Evolutionary conservation across 805 yeast species (phyloP).

Genomic region (Sugiyamaella smithiae): DNA sequence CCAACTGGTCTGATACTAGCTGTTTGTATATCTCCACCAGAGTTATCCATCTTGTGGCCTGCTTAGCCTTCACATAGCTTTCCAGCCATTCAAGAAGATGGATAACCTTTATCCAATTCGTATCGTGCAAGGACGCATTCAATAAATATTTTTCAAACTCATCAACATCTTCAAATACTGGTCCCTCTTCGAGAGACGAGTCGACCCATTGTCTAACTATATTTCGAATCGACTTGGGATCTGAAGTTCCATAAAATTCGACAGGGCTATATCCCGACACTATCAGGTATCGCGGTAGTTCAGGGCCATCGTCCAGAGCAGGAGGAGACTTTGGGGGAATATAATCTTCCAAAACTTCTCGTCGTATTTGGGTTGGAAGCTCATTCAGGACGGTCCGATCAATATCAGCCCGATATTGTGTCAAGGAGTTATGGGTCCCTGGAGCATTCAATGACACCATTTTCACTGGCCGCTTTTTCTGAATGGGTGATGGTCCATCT

Average conservation of each 20-base stretch:
- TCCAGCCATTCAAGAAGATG: not conserved
- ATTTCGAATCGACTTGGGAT: slow-evolving; percentile 37
- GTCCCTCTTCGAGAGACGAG: slow-evolving; percentile 29
- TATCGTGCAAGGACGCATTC: slow-evolving; percentile 11
- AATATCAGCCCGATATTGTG: slow-evolving; percentile 35
- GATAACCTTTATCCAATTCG: slow-evolving; percentile 14
- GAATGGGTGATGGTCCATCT: not conserved
- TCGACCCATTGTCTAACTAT: slow-evolving; percentile 40
- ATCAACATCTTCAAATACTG: slow-evolving; percentile 41
- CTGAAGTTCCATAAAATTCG: slow-evolving; percentile 35
- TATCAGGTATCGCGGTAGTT: not conserved
- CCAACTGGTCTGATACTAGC: slow-evolving; percentile 2
- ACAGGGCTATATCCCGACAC: slow-evolving; percentile 25
- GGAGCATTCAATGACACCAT: slow-evolving; percentile 11
- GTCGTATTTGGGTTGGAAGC: slow-evolving; percentile 63
- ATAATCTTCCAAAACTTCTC: slow-evolving; percentile 44
- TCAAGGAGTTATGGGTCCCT: not conserved
- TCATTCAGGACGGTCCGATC: slow-evolving; percentile 64
- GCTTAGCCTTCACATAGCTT: not conserved
- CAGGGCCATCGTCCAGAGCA: not conserved
- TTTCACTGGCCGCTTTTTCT: not conserved
- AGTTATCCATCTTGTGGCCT: slow-evolving; percentile 5
- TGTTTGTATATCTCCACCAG: slow-evolving; percentile 3
- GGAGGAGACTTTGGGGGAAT: not conserved
- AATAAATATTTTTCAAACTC: slow-evolving; percentile 38